Base-by-base conservation (phyloP, 331 rosid genomes). In the Malus hybrid region DNA sequence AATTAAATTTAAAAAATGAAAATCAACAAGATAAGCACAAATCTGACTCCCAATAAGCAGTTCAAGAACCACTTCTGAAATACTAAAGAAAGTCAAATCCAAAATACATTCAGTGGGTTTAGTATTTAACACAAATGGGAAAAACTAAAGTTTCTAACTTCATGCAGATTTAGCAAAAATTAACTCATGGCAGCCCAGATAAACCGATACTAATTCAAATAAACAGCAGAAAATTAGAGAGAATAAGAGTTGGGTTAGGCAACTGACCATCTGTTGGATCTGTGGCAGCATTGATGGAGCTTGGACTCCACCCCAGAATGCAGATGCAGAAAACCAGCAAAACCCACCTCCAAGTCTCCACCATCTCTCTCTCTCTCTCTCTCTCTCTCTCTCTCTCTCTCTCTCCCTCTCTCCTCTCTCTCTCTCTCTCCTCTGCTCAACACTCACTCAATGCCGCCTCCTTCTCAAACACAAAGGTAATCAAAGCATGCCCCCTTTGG, bases 181-280 rank as follows among this genome's bases (percentile, higher is more conserved):
- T 12, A 80, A 27, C 75, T 80, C 52, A 34, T 52, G 28, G 65
- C 52, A 83, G 70, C 63, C 80, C 72, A 63, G 44, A 15, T 54
- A 7, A 76, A 76, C 15, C 65, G 18, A 29, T 63, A 70, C 24
- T 24, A 28, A 69, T 4, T 27, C 57, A 10, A 44, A 31, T 29
- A 64, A 1, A 76, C 27, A 68, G 11, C n/a, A 55, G 28, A 54
- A 9, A 46, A 46, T 74, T 46, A 71, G 31, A 59, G 61, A 75
- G 71, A 10, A 57, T 66, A 77, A 33, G 65, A 67, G 73, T 71
- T 77, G 74, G 79, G 75, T 14, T 34, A 81, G 20, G 76, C 36
- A 90, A 16, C 90, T 81, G 42, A 95, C 97, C 96, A 74, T 95
- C 97, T 65, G 44, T 66, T 82, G 92, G 96, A 90, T 92, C 93